These are phyloP conservation scores for Chytridiales sp. DNA, from an alignment of 371 early-diverging fungal species.

Conservation along the genomic window DNA sequence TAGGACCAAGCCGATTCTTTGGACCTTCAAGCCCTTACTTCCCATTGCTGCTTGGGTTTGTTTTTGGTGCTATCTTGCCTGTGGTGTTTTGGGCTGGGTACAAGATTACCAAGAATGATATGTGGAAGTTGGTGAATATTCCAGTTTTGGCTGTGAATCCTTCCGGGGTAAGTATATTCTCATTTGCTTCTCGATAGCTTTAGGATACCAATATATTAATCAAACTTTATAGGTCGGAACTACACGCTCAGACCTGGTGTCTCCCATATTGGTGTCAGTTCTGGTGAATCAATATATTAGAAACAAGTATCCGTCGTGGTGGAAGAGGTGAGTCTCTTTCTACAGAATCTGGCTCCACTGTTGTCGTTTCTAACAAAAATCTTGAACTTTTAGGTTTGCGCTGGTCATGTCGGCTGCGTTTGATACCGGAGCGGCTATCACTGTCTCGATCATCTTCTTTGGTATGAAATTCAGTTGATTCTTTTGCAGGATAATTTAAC, in stretches of 20 bases:
- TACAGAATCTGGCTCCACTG: too few species aligned
- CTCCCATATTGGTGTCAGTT: conserved; percentile 13
- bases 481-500: too few species aligned
- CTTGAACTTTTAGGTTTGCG: too few species aligned
- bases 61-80: conserved; percentile 14
- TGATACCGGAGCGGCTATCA: conserved; percentile 19
- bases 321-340: conserved; percentile 1
- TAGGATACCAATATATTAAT: conserved; percentile 7
- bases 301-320: conserved; percentile 3
- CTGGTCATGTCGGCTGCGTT: conserved; percentile 27
- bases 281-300: conserved; percentile 17
- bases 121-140: conserved; percentile 24
- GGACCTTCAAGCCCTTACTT: conserved; percentile 14
- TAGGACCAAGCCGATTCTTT: conserved; percentile 21
- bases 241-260: conserved; percentile 8
- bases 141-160: conserved; percentile 16
- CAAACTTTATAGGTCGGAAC: conserved; percentile 6
- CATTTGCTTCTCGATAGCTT: too few species aligned
- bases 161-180: background rate
- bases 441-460: conserved; percentile 16
- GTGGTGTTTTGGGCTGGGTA: conserved; percentile 20
- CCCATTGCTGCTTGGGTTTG: conserved; percentile 7
- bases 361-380: too few species aligned
- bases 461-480: background rate
- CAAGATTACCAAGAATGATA: background rate